Conservation (phyloP, 83 land plant genomes). For the Larix sibirica region DNA sequence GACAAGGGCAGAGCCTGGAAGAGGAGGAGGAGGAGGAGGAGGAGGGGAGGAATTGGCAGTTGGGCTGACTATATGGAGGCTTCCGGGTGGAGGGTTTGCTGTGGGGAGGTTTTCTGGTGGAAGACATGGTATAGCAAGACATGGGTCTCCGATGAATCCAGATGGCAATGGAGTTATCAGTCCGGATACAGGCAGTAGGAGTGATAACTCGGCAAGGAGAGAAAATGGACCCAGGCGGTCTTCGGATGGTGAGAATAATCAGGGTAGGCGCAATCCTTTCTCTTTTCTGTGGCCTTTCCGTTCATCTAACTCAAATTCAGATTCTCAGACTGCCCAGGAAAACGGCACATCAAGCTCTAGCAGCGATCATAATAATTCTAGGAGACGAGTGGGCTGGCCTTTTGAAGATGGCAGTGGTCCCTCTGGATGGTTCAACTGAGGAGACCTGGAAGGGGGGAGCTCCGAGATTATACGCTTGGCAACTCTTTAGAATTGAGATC, state of each 20-base stretch:
- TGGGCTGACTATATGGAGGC: slow-evolving; percentile 69
- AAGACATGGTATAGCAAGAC: background rate
- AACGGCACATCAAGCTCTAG: slow-evolving; percentile 30
- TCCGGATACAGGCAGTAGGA: background rate
- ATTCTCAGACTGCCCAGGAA: slow-evolving; percentile 23
- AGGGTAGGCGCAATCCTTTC: slow-evolving; percentile 43
- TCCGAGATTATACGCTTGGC: background rate
- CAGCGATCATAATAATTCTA: slow-evolving; percentile 29
- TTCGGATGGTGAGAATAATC: slow-evolving; percentile 21
- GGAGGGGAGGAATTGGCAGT: slow-evolving; percentile 36
- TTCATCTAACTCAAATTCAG: slow-evolving; percentile 35
- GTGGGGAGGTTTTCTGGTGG: slow-evolving; percentile 53
- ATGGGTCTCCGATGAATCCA: background rate
- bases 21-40: background rate
- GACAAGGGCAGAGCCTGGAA: background rate
- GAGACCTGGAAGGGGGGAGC: too few relatives aligned
- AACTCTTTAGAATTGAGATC: background rate
- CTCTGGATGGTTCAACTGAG: slow-evolving; percentile 4
- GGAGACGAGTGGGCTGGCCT: slow-evolving; percentile 42
- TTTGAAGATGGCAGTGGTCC: slow-evolving; percentile 19
- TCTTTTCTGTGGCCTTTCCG: slow-evolving; percentile 68
- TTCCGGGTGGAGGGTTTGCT: slow-evolving; percentile 68
- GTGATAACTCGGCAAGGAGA: background rate
- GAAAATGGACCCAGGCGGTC: background rate
- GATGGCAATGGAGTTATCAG: background rate